These are phyloP conservation scores for Calonectria henricotiae DNA, from an alignment of 2,329 filamentous ascomycete species.

Conservation along the genomic window DNA sequence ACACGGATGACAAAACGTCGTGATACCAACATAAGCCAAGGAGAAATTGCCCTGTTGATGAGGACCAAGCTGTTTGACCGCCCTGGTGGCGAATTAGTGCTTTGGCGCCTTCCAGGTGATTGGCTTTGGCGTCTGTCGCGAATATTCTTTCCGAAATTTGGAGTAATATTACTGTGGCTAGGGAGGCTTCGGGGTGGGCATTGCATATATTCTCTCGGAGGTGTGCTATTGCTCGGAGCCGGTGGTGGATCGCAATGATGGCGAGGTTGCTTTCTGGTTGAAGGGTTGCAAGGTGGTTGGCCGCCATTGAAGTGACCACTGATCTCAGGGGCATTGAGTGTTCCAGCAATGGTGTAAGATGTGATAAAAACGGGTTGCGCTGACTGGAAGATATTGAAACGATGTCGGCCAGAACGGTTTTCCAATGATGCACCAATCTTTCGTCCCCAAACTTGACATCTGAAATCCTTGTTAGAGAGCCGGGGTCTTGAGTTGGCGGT, in stretches of 20 bases:
- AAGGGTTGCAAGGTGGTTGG: slow-evolving; percentile 5
- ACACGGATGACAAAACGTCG: neutral
- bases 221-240: neutral
- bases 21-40: slow-evolving; percentile 10
- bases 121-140: slow-evolving; percentile 4
- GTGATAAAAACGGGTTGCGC: slow-evolving; percentile 1
- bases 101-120: slow-evolving; percentile 4
- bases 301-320: slow-evolving; percentile 8
- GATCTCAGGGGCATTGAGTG: slow-evolving; percentile 1
- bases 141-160: slow-evolving; percentile 13
- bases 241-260: neutral
- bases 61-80: slow-evolving; percentile 1
- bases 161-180: neutral
- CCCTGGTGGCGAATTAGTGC: neutral
- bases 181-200: slow-evolving; percentile 1
- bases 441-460: slow-evolving; percentile 19
- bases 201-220: neutral
- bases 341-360: neutral
- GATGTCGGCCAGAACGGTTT: slow-evolving; percentile 7
- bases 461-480: neutral
- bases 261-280: slow-evolving; percentile 7
- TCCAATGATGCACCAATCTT: slow-evolving; percentile 13
- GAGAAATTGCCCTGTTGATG: slow-evolving; percentile 7
- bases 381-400: slow-evolving; percentile 1
- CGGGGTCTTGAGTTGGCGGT: neutral